These are phyloP conservation scores for Ceratocystiopsis minuta DNA, from an alignment of 2,329 filamentous ascomycete genomes.

Conservation along the genomic window DNA sequence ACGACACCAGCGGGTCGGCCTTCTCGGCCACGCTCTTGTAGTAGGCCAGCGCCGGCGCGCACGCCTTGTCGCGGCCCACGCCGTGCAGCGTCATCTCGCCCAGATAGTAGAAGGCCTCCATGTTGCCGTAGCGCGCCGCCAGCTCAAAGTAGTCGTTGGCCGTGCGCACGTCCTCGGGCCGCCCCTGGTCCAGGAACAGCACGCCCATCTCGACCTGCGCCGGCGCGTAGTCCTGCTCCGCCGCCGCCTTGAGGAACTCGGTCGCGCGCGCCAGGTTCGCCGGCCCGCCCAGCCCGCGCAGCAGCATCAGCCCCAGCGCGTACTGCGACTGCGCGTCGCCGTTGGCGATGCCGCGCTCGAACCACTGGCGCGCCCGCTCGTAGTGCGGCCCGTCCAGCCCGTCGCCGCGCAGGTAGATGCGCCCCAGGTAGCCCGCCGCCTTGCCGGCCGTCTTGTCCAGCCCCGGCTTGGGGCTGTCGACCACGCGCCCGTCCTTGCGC, in stretches of 20 bases:
- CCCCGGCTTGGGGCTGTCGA: slow-evolving; percentile 47
- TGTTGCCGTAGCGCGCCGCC: slow-evolving; percentile 62
- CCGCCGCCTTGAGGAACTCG: slow-evolving; percentile 58
- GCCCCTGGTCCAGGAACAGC: slow-evolving; percentile 71
- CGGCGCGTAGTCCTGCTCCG: slow-evolving; percentile 63
- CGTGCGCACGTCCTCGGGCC: slow-evolving; percentile 47
- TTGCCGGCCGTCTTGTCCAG: slow-evolving; percentile 68
- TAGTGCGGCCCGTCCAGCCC: slow-evolving; percentile 60
- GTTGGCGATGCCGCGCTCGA: slow-evolving; percentile 56
- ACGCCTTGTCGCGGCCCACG: slow-evolving; percentile 63
- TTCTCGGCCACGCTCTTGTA: slow-evolving; percentile 67
- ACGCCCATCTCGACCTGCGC: slow-evolving; percentile 70
- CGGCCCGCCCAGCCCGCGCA: slow-evolving; percentile 51
- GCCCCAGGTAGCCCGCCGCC: slow-evolving; percentile 70
- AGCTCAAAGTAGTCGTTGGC: slow-evolving; percentile 79
- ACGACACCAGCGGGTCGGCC: slow-evolving; percentile 54
- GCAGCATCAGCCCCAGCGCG: slow-evolving; percentile 65
- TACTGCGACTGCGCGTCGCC: slow-evolving; percentile 75
- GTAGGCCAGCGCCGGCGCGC: slow-evolving; percentile 57
- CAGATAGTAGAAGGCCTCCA: slow-evolving; percentile 83
- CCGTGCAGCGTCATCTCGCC: slow-evolving; percentile 73
- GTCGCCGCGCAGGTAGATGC: slow-evolving; percentile 81
- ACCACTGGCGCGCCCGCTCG: slow-evolving; percentile 62
- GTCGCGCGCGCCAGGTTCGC: slow-evolving; percentile 51
- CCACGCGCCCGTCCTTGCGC: slow-evolving; percentile 57